These are phyloP conservation scores for Solanum lycopersicoides DNA, from an alignment of 257 asterid species.

Conservation along the genomic window DNA sequence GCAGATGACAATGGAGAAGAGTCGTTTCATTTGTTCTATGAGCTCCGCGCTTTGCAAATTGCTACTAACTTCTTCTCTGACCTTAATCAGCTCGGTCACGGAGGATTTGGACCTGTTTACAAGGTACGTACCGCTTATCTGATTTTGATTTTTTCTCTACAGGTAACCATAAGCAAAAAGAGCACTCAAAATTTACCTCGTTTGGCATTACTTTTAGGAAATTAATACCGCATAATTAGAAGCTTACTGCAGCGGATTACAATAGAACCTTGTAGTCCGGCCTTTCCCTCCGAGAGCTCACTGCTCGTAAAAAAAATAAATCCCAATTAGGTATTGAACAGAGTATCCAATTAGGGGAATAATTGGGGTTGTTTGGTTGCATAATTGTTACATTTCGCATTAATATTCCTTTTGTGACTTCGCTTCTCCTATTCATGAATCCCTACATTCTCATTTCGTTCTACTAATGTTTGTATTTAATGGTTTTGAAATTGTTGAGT, in stretches of 20 bases:
- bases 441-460: neutral
- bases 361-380: neutral
- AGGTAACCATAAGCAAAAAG: neutral
- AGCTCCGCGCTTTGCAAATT: conserved; percentile 49
- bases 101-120: conserved; percentile 83
- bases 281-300: neutral
- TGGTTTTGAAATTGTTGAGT: neutral
- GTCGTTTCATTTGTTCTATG: conserved; percentile 35
- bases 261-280: neutral
- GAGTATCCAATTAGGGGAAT: neutral
- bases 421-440: neutral
- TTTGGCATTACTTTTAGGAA: neutral
- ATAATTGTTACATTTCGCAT: neutral
- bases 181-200: neutral
- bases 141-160: neutral
- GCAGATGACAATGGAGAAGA: conserved; percentile 23
- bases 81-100: conserved; percentile 64
- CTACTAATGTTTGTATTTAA: neutral
- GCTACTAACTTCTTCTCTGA: conserved; percentile 87
- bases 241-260: neutral
- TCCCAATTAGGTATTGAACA: neutral
- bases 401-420: neutral
- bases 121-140: conserved; percentile 26
- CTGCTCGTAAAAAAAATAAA: neutral
- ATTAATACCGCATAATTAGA: neutral